These are phyloP conservation scores for Stagonosporopsis tanaceti DNA, from an alignment of 2,329 filamentous ascomycete species.

Conservation along the genomic window DNA sequence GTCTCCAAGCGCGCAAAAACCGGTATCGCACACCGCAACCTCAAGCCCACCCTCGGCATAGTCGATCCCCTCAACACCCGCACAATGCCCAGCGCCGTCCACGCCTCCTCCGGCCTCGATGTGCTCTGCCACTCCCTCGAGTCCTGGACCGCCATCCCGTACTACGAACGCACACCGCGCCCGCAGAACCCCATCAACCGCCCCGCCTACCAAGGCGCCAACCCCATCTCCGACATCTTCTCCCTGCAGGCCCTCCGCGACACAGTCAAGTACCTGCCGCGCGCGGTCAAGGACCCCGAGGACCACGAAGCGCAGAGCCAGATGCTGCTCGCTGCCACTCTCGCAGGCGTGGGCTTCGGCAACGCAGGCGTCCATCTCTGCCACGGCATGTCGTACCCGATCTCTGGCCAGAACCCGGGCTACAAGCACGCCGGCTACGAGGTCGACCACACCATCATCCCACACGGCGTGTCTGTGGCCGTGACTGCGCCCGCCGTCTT, in stretches of 20 bases:
- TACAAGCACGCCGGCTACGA: slow-evolving; percentile 91
- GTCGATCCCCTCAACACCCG: slow-evolving; percentile 86
- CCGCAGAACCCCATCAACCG: slow-evolving; percentile 89
- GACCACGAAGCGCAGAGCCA: slow-evolving; percentile 92
- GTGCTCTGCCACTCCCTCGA: slow-evolving; percentile 95
- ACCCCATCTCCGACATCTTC: slow-evolving; percentile 98
- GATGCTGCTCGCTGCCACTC: slow-evolving; percentile 93
- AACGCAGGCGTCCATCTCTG: slow-evolving; percentile 95
- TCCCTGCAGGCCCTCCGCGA: slow-evolving; percentile 82
- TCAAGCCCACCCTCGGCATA: slow-evolving; percentile 95
- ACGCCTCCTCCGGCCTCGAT: slow-evolving; percentile 89
- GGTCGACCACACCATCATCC: slow-evolving; percentile 80
- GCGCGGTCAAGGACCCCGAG: slow-evolving; percentile 85
- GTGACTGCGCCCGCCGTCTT: slow-evolving; percentile 95
- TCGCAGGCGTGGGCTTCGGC: slow-evolving; percentile 95
- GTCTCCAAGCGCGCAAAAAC: slow-evolving; percentile 92
- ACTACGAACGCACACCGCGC: slow-evolving; percentile 81
- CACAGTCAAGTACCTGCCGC: slow-evolving; percentile 91
- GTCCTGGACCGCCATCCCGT: slow-evolving; percentile 97
- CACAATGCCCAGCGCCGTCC: slow-evolving; percentile 95
- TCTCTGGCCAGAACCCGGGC: slow-evolving; percentile 91
- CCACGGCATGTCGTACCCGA: slow-evolving; percentile 96
- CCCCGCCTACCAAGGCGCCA: slow-evolving; percentile 95
- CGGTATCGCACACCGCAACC: slow-evolving; percentile 90
- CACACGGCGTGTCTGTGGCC: slow-evolving; percentile 93